A percentile compares a stretch with the other conserved stretches of the same genome.
These are phyloP conservation scores for Stachybotrys echinatus DNA, from an alignment of 2,329 filamentous ascomycete genomes.

Conservation along the genomic window DNA sequence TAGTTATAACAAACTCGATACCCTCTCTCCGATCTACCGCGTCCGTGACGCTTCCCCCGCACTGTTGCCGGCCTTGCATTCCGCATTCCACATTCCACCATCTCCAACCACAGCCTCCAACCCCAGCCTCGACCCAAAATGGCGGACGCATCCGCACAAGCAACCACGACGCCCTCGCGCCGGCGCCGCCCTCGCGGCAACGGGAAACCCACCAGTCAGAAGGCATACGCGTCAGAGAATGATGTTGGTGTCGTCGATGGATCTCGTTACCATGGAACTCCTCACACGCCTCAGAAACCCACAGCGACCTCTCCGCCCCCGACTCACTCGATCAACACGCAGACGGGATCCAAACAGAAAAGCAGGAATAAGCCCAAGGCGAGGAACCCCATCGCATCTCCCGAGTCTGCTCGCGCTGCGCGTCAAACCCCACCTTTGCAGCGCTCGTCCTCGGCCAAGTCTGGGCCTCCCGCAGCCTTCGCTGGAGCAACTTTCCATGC, in stretches of 20 bases:
- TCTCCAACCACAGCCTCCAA: too few relatives aligned
- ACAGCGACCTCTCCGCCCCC: slow-evolving; percentile 28
- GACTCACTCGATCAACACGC: slow-evolving; percentile 13
- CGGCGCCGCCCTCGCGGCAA: slow-evolving; percentile 34
- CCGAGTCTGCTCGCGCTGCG: slow-evolving; percentile 32
- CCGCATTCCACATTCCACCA: too few relatives aligned
- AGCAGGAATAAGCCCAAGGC: slow-evolving; percentile 24
- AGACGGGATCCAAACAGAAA: slow-evolving; percentile 22
- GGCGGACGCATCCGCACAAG: slow-evolving; percentile 25
- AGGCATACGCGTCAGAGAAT: slow-evolving; percentile 56
- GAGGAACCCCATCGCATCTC: slow-evolving; percentile 30
- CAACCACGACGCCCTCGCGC: slow-evolving; percentile 27
- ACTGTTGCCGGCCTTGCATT: too few relatives aligned
- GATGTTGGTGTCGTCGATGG: slow-evolving; percentile 31
- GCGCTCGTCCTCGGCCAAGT: slow-evolving; percentile 37
- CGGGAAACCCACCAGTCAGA: slow-evolving; percentile 37
- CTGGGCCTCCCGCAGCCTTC: slow-evolving; percentile 57
- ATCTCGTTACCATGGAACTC: slow-evolving; percentile 11
- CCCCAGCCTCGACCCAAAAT: slow-evolving; percentile 13
- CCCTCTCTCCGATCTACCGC: too few relatives aligned
- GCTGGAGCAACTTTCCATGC: slow-evolving; percentile 93
- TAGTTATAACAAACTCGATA: not conserved
- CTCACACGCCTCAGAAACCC: slow-evolving; percentile 44
- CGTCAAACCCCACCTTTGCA: slow-evolving; percentile 36
- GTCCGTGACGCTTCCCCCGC: too few relatives aligned